These are phyloP conservation scores for Suhomyces sp. DNA, from an alignment of 805 yeast genomes.

Conservation along the genomic window DNA sequence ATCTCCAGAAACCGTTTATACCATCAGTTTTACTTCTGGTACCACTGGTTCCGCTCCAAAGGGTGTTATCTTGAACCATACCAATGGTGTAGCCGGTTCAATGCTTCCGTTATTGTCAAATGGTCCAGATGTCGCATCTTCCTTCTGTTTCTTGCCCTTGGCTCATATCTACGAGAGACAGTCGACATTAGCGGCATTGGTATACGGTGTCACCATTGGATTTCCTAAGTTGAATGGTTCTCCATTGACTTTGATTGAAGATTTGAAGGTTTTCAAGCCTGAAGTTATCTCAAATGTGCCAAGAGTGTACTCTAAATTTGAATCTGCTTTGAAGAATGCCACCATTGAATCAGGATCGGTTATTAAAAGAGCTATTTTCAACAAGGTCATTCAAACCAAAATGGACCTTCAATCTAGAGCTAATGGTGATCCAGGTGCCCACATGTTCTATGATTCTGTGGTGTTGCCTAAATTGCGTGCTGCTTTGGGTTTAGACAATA, in stretches of 20 bases:
- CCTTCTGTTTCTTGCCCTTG: slow-evolving; percentile 31
- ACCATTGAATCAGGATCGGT: slow-evolving; percentile 20
- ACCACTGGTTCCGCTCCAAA: slow-evolving; percentile 28
- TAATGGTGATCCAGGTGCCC: slow-evolving; percentile 20
- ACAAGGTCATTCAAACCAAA: slow-evolving; percentile 19
- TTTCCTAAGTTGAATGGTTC: slow-evolving; percentile 24
- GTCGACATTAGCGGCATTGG: slow-evolving; percentile 19
- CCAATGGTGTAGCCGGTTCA: slow-evolving; percentile 19
- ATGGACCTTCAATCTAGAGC: slow-evolving; percentile 11
- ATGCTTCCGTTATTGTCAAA: slow-evolving; percentile 14
- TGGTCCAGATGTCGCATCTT: slow-evolving; percentile 4
- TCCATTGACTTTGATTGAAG: slow-evolving; percentile 25
- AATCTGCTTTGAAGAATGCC: slow-evolving; percentile 24
- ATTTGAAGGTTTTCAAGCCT: slow-evolving; percentile 24
- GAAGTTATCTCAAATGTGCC: slow-evolving; percentile 26
- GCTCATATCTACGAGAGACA: slow-evolving; percentile 40
- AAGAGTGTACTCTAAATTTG: slow-evolving; percentile 26
- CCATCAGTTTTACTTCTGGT: slow-evolving; percentile 29
- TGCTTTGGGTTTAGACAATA: slow-evolving; percentile 34
- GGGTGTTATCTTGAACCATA: slow-evolving; percentile 25
- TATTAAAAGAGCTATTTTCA: slow-evolving; percentile 17
- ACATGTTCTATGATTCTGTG: slow-evolving; percentile 15
- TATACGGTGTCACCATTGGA: slow-evolving; percentile 25
- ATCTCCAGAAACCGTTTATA: slow-evolving; percentile 17
- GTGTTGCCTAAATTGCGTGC: slow-evolving; percentile 32